These are phyloP conservation scores for Trichoderma sp. DNA, from an alignment of 2,329 filamentous ascomycete genomes.

Conservation along the genomic window DNA sequence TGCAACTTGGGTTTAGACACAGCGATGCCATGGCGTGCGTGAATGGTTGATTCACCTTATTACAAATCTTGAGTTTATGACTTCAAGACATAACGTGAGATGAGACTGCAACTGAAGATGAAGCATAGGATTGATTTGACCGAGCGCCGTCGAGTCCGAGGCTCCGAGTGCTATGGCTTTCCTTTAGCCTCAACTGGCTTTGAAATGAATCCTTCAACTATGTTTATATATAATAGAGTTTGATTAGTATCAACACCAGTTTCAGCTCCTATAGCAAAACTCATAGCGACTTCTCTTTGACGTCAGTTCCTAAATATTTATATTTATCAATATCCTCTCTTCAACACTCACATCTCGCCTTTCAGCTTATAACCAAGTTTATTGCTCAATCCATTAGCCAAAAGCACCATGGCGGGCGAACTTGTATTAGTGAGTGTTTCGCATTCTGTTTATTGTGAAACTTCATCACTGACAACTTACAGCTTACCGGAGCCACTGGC, in stretches of 20 bases:
- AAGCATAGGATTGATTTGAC: background rate
- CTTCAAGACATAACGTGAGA: background rate
- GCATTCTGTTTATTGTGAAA: background rate
- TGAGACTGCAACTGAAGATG: background rate
- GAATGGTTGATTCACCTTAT: background rate
- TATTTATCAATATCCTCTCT: background rate
- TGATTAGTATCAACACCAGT: background rate
- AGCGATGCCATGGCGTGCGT: background rate
- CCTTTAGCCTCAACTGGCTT: background rate
- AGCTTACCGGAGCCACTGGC: conserved; percentile 40
- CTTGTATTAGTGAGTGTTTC: conserved; percentile 10
- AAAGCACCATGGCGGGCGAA: conserved; percentile 21
- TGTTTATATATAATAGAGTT: background rate
- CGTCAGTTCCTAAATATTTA: background rate
- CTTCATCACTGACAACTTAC: background rate
- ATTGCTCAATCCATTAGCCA: background rate
- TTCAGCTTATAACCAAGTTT: background rate
- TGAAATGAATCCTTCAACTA: background rate
- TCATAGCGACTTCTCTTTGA: background rate
- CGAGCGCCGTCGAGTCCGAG: background rate
- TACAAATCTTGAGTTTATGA: background rate
- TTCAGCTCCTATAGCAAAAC: background rate
- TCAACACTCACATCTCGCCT: background rate
- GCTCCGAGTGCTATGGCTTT: background rate
- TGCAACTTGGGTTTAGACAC: background rate